phyloP scores from a whole-genome alignment of 2,329 filamentous ascomycete genomes.

The Xylariaceae sp. region DNA sequence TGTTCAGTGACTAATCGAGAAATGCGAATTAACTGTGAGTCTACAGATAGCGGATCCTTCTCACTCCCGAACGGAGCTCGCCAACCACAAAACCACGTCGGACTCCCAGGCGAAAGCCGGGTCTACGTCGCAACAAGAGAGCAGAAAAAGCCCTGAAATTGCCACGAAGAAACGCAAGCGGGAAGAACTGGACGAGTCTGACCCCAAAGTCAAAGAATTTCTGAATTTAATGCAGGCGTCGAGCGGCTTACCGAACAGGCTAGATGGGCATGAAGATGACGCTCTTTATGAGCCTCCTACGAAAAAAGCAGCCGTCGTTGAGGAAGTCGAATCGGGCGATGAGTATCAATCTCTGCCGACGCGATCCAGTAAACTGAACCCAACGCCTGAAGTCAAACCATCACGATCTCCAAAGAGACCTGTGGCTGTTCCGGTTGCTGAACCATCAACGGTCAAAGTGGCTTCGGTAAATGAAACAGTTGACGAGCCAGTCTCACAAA shows the following conservation, averaged over 20 bases:
- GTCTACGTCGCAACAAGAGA: slow-evolving; percentile 21
- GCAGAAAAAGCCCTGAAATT: slow-evolving; percentile 5
- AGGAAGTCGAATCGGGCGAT: slow-evolving; percentile 60
- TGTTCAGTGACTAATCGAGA: slow-evolving; percentile 9
- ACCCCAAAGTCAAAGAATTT: slow-evolving; percentile 82
- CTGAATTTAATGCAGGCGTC: slow-evolving; percentile 72
- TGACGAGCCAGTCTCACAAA: not conserved
- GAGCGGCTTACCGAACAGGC: slow-evolving; percentile 56
- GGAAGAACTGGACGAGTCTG: slow-evolving; percentile 51
- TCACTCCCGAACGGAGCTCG: slow-evolving; percentile 27
- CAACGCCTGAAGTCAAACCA: slow-evolving; percentile 28
- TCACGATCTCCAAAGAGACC: not conserved
- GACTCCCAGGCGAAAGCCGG: slow-evolving; percentile 33
- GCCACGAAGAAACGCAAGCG: slow-evolving; percentile 62
- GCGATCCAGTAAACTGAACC: slow-evolving; percentile 45
- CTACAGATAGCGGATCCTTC: slow-evolving; percentile 40
- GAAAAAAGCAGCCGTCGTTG: slow-evolving; percentile 37
- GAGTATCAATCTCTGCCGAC: slow-evolving; percentile 65
- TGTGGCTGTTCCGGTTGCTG: not conserved
- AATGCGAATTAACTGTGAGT: slow-evolving; percentile 1
- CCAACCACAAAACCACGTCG: slow-evolving; percentile 3
- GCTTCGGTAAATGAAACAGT: not conserved
- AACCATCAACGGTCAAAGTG: slow-evolving; percentile 1
- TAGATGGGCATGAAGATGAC: slow-evolving; percentile 42
- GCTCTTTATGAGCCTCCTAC: slow-evolving; percentile 35